Evolutionary conservation across 2,329 filamentous ascomycete genomes (phyloP), one percentile per base, ranked within the genome.

Genomic region (Colletotrichum spaethianum): DNA sequence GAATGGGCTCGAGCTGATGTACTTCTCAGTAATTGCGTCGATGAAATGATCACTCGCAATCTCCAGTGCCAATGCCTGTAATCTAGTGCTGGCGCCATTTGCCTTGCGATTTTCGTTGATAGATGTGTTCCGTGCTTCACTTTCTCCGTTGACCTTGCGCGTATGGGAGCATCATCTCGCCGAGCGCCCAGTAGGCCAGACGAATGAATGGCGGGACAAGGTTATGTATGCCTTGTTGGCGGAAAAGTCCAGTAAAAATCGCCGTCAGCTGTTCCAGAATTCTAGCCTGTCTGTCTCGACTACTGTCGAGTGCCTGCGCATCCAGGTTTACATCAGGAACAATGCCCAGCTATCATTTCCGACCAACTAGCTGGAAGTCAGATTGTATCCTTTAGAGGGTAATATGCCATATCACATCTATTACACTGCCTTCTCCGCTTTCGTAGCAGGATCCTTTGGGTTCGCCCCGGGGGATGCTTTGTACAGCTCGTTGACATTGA

Each of bases 401-500:
- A n/a, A 12, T 20, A 12, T 33, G 20, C 40, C 20, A 48, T 18
- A 26, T 6, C 26, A 36, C 26, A 26, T 52, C 9, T 16, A 44
- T 31, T 26, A 65, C 23, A 14, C 28, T 6, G 55, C 44, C 31
- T 55, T 9, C 26, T 16, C 28, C n/a, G 28, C 46, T 20, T 60
- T 53, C 26, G 31, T 8, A 12, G 40, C 52, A 1, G n/a, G 16
- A 46, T 33, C 26, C 40, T 56, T 57, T 14, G 52, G 31, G 53
- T 61, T 61, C 20, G 68, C 62, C 12, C 63, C 63, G 11, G 72
- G 59, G 56, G 66, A 52, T 7, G 76, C 74, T 68, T 85, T 85
- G 79, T 93, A 93, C 31, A 96, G 87, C 80, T 94, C 93, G 68
- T 92, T 90, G 48, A 97, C 82, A 80, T 96, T 96, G 83, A 91